These are phyloP conservation scores for Tilletia horrida DNA, from an alignment of 1,284 basidiomycete genomes.

Conservation along the genomic window DNA sequence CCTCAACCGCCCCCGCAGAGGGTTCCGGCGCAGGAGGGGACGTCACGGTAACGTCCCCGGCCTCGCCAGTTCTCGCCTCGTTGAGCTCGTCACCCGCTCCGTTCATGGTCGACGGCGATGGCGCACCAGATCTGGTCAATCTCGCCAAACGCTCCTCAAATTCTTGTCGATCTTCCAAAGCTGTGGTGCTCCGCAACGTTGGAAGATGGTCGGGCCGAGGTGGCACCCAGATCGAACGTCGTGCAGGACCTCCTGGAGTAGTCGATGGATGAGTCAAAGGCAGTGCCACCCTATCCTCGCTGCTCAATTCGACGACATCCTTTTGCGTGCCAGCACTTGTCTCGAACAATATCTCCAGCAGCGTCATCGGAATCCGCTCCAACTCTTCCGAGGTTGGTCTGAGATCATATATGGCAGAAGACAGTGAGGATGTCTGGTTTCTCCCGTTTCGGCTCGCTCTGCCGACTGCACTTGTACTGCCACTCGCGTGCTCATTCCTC, in stretches of 20 bases:
- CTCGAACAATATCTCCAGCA: conserved; percentile 5
- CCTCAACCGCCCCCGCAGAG: neutral
- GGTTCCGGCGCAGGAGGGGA: neutral
- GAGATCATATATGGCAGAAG: too few relatives aligned
- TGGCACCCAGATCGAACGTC: neutral
- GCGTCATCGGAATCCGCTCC: conserved; percentile 12
- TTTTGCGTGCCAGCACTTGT: neutral
- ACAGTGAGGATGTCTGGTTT: too few relatives aligned
- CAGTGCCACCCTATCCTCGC: neutral
- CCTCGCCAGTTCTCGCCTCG: neutral
- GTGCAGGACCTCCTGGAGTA: too few relatives aligned
- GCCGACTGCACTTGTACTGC: neutral
- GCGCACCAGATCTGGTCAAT: neutral
- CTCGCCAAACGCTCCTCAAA: neutral
- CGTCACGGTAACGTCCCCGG: neutral
- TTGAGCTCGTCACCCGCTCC: neutral
- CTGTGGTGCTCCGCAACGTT: neutral
- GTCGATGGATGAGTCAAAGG: neutral
- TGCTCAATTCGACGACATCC: neutral
- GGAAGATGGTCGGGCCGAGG: neutral
- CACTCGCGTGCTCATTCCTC: neutral
- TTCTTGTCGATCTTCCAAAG: neutral
- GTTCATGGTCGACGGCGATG: neutral
- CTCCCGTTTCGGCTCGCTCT: neutral
- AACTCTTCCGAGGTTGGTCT: neutral